These are phyloP conservation scores for Debaryomyces psychrophilus DNA, from an alignment of 1,139 yeast genomes.

Conservation along the genomic window DNA sequence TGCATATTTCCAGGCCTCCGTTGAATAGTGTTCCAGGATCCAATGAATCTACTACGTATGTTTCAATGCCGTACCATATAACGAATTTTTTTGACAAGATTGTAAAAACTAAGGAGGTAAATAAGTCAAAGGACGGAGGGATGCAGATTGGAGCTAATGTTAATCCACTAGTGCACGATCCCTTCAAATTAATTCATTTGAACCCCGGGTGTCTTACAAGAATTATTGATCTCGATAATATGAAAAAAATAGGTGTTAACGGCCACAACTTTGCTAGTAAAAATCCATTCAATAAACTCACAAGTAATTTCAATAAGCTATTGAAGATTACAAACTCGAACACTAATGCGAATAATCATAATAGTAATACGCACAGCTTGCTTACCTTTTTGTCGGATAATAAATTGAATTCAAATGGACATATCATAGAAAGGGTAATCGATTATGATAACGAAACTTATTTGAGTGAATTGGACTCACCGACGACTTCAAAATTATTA, in stretches of 20 bases:
- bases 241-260: not conserved
- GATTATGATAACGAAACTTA: conserved; percentile 31
- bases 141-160: conserved; percentile 59
- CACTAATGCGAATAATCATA: not conserved
- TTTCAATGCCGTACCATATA: conserved; percentile 47
- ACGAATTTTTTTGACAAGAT: conserved; percentile 34
- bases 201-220: conserved; percentile 57
- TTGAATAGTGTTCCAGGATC: conserved; percentile 23
- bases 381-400: conserved; percentile 8
- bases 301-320: conserved; percentile 36
- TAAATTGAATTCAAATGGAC: conserved; percentile 4
- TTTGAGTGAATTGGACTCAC: conserved; percentile 21
- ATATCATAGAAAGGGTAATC: conserved; percentile 25
- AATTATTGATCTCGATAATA: conserved; percentile 23
- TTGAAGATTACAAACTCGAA: conserved; percentile 23
- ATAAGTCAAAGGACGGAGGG: conserved; percentile 44
- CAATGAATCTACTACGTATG: conserved; percentile 47
- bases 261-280: conserved; percentile 15
- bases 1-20: conserved; percentile 46
- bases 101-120: conserved; percentile 31
- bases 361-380: conserved; percentile 3
- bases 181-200: conserved; percentile 52
- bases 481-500: conserved; percentile 27
- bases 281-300: conserved; percentile 39
- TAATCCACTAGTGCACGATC: conserved; percentile 56